Evolutionary conservation across 129 eudicot genomes (phyloP), one percentile per base, ranked within the genome.

Genomic region (Apium graveolens): DNA sequence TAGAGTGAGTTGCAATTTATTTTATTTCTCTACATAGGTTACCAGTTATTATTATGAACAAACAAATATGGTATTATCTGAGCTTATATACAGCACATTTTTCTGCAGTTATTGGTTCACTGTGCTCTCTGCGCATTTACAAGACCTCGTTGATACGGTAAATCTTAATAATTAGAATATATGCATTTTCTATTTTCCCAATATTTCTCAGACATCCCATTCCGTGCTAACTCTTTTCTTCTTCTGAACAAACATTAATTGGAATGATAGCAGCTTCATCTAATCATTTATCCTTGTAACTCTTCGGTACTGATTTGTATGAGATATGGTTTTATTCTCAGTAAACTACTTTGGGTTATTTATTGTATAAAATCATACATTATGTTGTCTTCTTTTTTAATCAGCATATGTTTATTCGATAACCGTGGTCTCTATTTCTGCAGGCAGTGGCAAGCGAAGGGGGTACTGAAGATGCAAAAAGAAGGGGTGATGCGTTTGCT

Each of bases 391-490:
- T 0, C n/a, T n/a, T 27, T 41, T 60, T 53, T 38, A 39, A 17
- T 11, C 44, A n/a, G 69, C n/a, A 77, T 60, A 12, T 63, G 18
- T 41, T 62, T 42, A 46, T 46, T 9, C 11, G 11, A 42, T 63
- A 13, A 10, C 29, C 11, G 44, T 6, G 13, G 26, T 75, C 62
- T 26, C 35, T 32, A 71, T 31, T 80, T 27, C n/a, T 87, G 78
- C 80, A 95, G 99, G 99, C 97, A 71, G 99, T 95, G 85, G 99
- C 99, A 17, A 95, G 99, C 80, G 99, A 95, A 87, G 99, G 97
- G 73, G 99, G 97, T 74, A 95, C 99, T 18, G 96, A 95, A 78
- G 99, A 95, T 92, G 99, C 99, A 65, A 92, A 86, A 86, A 88
- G 97, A 86, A 85, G 99, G 82, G 99, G 99, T 24, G 88, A 95